Evolutionary conservation across 495 filamentous ascomycete genomes (phyloP).

Genomic region (Aspergillus carlsbadensis): DNA sequence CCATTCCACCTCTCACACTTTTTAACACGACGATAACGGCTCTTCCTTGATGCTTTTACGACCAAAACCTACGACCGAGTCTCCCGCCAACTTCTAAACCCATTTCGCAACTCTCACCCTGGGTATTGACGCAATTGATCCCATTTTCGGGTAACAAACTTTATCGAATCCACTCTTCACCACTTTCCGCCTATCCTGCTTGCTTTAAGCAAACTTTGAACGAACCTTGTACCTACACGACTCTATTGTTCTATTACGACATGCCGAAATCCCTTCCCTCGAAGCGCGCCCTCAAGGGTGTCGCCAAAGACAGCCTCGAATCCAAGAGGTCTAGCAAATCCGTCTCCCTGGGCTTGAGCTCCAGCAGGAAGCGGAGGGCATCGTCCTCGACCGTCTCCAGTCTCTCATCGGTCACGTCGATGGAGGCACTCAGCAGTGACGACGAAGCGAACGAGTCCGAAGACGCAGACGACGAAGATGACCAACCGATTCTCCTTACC

Average conservation of each 20-base stretch:
- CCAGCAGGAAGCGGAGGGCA: constrained; percentile 40
- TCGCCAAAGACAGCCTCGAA: constrained; percentile 22
- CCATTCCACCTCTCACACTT: constrained; percentile 15
- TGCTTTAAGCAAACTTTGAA: constrained; percentile 1
- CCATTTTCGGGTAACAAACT: constrained; percentile 23
- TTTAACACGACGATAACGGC: constrained; percentile 10
- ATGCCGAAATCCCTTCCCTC: constrained; percentile 29
- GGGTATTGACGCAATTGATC: constrained; percentile 24
- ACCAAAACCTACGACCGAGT: constrained; percentile 11
- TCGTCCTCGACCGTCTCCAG: constrained; percentile 43
- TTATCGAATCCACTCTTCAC: constrained; percentile 10
- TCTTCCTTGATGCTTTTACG: constrained; percentile 14
- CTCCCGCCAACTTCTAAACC: not conserved
- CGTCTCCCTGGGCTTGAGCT: constrained; percentile 19
- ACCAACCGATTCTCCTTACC: constrained; percentile 48
- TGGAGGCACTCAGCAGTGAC: constrained; percentile 39
- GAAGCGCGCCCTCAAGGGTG: constrained; percentile 33
- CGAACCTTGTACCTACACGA: constrained; percentile 6
- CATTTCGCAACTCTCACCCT: not conserved
- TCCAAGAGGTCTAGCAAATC: constrained; percentile 30
- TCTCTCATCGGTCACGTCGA: constrained; percentile 42
- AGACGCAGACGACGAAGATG: constrained; percentile 52
- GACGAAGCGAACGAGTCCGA: constrained; percentile 44
- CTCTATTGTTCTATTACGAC: constrained; percentile 21
- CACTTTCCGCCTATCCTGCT: not conserved